Base-by-base conservation (phyloP, 2,329 filamentous ascomycete genomes). In the Tolypocladium guangdongense region DNA sequence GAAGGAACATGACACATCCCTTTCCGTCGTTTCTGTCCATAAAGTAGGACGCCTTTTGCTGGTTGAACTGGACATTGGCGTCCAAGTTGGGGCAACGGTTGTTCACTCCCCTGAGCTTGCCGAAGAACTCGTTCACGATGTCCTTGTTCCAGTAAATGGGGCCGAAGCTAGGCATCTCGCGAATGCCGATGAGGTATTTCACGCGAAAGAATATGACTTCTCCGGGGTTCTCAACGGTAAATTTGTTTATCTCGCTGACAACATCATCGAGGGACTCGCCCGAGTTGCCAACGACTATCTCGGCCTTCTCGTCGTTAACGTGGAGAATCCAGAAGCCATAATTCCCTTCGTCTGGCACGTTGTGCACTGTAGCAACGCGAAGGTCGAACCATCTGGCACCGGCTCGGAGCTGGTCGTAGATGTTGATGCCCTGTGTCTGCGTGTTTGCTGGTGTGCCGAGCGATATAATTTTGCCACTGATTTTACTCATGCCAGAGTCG, bases 351-450 rank as follows among this genome's bases (percentile, higher is more conserved):
- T 54, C 37, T 3, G 54, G 12, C 24, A 46, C 24, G 4, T n/a
- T 45, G 51, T 65, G 61, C 3, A 65, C 55, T 2, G 57, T 63
- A 22, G 71, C 70, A 3, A 76, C 68, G 1, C 76, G 67, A 6
- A 78, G 62, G 55, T 78, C 75, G 53, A 78, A 77, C 57, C 71
- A 75, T 10, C 76, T 67, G 5, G 74, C 68, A 0, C 76, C 75
- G 4, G 67, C 67, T 22, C 67, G 65, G 12, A 78, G 68, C 55
- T 78, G 76, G 46, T 71, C 62, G 56, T 72, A 70, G 51, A 76
- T 69, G 56, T 68, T 66, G 48, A 76, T 61, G 14, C 69, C 69
- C 51, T 78, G 76, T 0, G 72, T 74, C 54, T 74, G 69, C 0
- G 70, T 75, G 53, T 77, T 76, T 12, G 61, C 56, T n/a, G 63